Base-by-base conservation (phyloP, 495 filamentous ascomycete genomes). In the Annulohypoxylon nitens region DNA sequence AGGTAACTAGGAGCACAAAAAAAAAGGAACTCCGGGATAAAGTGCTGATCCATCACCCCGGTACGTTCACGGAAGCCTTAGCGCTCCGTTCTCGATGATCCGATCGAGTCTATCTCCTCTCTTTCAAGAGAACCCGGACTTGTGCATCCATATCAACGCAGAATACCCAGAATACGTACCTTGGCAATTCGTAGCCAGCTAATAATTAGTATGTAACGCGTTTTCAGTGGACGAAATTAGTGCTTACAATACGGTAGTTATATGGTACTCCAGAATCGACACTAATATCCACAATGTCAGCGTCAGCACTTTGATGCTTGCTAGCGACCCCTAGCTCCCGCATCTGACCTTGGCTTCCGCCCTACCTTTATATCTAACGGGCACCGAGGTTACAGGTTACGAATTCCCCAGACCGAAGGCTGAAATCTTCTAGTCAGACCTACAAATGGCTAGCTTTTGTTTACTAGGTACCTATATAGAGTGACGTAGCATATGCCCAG, bases 311-410 rank as follows among this genome's bases (percentile, higher is more conserved):
- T 57, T 55, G 37, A 54, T 60, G 41, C 30, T 51, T 67, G 64
- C 58, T 69, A 66, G 23, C 45, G 33, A 39, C 37, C 26, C 34
- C 63, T 66, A 69, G 66, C 16, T 69, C 66, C 66, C 66, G 66
- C 36, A 8, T 55, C 51, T 36, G 16, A 23, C 53, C 36, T 59
- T 64, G 6, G 60, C 41, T 41, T 69, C 66, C 45, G 66, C 66
- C 66, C 58, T 69, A 18, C n/a, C 43, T 67, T 55, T 61, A 55
- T 20, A 61, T 30, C 30, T 43, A 4, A 61, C 25, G 54, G 30
- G 34, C 50, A 23, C 45, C n/a, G 51, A 6, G 18, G 41, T 64
- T n/a, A 58, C 16, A 36, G 18, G 36, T 48, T 48, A 36, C 36
- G 43, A 50, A 65, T 47, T 60, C 48, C 30, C 64, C n/a, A 73